Percentiles rank a stretch among this genome's conserved stretches.
Evolutionary conservation across 2,329 filamentous ascomycete species (phyloP).

Genomic region (Cordyceps militaris): DNA sequence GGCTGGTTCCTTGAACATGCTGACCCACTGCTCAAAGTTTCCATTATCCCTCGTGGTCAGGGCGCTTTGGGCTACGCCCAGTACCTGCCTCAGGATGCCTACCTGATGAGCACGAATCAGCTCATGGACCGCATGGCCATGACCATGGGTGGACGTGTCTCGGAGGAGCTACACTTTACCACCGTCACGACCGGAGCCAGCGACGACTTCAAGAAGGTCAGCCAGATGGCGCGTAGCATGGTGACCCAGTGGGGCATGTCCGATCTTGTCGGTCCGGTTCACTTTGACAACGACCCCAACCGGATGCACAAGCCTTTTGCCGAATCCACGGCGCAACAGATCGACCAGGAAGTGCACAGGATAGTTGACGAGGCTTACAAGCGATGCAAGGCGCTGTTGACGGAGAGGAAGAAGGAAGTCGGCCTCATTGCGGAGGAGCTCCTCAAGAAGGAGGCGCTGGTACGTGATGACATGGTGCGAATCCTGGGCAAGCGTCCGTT

Average conservation of each 20-base stretch:
- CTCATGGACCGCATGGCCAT: conserved; percentile 99
- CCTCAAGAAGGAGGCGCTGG: conserved; percentile 82
- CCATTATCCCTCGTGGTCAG: conserved; percentile 93
- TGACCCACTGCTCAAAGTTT: conserved; percentile 96
- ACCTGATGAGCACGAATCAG: conserved; percentile 92
- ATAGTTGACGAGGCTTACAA: conserved; percentile 91
- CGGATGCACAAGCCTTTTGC: conserved; percentile 92
- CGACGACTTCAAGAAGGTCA: conserved; percentile 98
- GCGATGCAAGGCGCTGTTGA: conserved; percentile 77
- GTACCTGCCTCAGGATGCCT: conserved; percentile 90
- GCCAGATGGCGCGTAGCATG: conserved; percentile 92
- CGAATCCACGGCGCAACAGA: conserved; percentile 85
- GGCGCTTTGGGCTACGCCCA: conserved; percentile 94
- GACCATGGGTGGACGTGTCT: conserved; percentile 92
- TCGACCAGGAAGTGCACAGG: conserved; percentile 83
- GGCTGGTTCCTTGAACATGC: conserved; percentile 96
- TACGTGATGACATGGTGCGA: conserved; percentile 85
- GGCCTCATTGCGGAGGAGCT: conserved; percentile 90
- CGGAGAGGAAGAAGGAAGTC: conserved; percentile 80
- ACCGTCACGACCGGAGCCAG: conserved; percentile 92
- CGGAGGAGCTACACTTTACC: conserved; percentile 93
- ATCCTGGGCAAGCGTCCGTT: conserved; percentile 80
- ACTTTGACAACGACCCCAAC: conserved; percentile 79
- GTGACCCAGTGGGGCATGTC: conserved; percentile 99
- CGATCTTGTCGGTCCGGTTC: conserved; percentile 82